Percentiles rank a stretch among this genome's conserved stretches.
Conservation (phyloP, 2,329 filamentous ascomycete species). For the Coniochaeta prunicola region DNA sequence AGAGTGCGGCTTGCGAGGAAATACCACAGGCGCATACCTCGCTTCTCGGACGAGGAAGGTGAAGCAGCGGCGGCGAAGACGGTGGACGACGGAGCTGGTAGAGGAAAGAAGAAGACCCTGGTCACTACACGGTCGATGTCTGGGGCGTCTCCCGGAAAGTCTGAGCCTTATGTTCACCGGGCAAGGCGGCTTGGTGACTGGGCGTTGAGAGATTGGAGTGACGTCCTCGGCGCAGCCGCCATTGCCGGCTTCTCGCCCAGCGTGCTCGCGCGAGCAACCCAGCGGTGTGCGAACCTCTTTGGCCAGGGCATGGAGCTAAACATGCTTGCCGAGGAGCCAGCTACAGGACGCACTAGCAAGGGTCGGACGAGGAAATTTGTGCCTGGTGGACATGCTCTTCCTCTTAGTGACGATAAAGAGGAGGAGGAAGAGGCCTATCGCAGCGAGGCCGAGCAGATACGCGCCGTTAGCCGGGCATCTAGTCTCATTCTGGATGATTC, state of each 20-base stretch:
- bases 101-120: constrained; percentile 9
- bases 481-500: constrained; percentile 1
- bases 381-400: constrained; percentile 16
- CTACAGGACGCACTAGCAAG: background rate
- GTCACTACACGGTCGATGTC: background rate
- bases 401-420: background rate
- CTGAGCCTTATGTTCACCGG: background rate
- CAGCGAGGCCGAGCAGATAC: constrained; percentile 3
- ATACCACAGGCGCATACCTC: constrained; percentile 27
- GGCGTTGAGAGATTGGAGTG: constrained; percentile 70
- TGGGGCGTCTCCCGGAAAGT: background rate
- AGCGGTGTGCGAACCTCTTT: constrained; percentile 71
- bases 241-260: constrained; percentile 60
- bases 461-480: constrained; percentile 4
- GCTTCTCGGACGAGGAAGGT: constrained; percentile 30
- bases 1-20: constrained; percentile 23
- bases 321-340: constrained; percentile 30
- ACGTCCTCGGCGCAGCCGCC: constrained; percentile 72
- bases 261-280: constrained; percentile 61
- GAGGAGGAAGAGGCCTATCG: background rate
- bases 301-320: constrained; percentile 61
- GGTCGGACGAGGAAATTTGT: constrained; percentile 16
- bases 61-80: constrained; percentile 13
- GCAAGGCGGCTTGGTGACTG: constrained; percentile 15
- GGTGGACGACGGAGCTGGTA: background rate